Percentiles rank a stretch among this genome's conserved stretches.
Evolutionary conservation across 805 yeast species (phyloP).

Genomic region (Candida pseudofarinosa): DNA sequence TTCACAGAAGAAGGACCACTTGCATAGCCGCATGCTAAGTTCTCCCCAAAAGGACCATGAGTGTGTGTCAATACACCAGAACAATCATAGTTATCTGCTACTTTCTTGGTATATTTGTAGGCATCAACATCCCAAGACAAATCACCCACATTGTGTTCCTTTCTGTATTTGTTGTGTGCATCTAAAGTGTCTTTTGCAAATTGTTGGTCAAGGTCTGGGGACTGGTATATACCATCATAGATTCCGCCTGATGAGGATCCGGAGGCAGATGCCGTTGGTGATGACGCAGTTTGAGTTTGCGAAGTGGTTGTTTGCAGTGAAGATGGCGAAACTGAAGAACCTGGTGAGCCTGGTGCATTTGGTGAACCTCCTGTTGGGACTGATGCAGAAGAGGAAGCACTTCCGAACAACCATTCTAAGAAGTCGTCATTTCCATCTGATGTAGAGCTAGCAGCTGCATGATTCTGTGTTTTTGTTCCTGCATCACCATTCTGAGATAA

Average conservation of each 20-base stretch:
- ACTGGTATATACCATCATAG: conserved; percentile 15
- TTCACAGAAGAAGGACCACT: conserved; percentile 26
- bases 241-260: conserved; percentile 13
- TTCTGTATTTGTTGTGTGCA: conserved; percentile 31
- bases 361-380: not conserved
- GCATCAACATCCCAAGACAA: conserved; percentile 30
- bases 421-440: not conserved
- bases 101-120: conserved; percentile 29
- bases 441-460: not conserved
- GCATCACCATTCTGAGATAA: not conserved
- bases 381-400: not conserved
- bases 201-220: conserved; percentile 20
- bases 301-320: conserved; percentile 3
- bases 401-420: not conserved
- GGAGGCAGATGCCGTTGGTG: conserved; percentile 5
- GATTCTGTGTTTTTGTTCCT: not conserved
- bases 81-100: conserved; percentile 34
- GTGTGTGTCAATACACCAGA: conserved; percentile 35
- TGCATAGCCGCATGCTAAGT: conserved; percentile 32
- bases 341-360: not conserved
- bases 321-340: not conserved
- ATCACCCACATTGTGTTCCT: conserved; percentile 23
- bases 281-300: not conserved
- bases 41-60: conserved; percentile 35
- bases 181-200: conserved; percentile 29